These are phyloP conservation scores for Penicillium sp. DNA, from an alignment of 2,329 filamentous ascomycete species.

Conservation along the genomic window DNA sequence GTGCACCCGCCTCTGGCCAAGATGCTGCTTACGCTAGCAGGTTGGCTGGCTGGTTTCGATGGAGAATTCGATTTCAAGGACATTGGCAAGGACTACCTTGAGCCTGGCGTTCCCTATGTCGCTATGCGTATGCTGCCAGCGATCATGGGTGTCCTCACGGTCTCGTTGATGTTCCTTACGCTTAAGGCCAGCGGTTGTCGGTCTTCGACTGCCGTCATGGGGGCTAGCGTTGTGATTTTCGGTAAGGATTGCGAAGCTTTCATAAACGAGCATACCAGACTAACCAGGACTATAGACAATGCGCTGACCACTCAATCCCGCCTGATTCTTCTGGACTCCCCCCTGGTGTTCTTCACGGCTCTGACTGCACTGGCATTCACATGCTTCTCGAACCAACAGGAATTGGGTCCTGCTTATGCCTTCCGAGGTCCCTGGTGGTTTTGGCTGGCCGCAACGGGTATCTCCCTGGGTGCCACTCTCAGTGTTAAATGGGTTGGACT, in stretches of 20 bases:
- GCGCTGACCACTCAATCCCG: conserved; percentile 92
- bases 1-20: conserved; percentile 98
- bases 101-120: conserved; percentile 92
- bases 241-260: conserved; percentile 52
- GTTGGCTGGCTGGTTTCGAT: conserved; percentile 92
- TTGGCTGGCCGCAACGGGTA: conserved; percentile 83
- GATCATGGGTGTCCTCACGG: conserved; percentile 80
- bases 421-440: conserved; percentile 97
- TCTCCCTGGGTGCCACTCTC: conserved; percentile 83
- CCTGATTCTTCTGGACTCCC: conserved; percentile 92
- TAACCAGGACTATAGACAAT: conserved; percentile 65
- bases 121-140: conserved; percentile 95
- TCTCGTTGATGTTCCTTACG: conserved; percentile 91
- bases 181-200: conserved; percentile 88
- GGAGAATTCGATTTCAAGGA: conserved; percentile 99
- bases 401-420: conserved; percentile 82
- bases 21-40: conserved; percentile 90
- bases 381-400: conserved; percentile 95
- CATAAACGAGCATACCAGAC: background rate
- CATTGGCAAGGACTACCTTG: conserved; percentile 97
- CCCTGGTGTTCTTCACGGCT: conserved; percentile 88
- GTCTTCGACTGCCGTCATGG: conserved; percentile 78
- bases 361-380: conserved; percentile 87
- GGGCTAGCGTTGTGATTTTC: conserved; percentile 84
- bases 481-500: conserved; percentile 99